Evolutionary conservation across 139 green algal species (phyloP).

Genomic region (Picochlorum costavermella): DNA sequence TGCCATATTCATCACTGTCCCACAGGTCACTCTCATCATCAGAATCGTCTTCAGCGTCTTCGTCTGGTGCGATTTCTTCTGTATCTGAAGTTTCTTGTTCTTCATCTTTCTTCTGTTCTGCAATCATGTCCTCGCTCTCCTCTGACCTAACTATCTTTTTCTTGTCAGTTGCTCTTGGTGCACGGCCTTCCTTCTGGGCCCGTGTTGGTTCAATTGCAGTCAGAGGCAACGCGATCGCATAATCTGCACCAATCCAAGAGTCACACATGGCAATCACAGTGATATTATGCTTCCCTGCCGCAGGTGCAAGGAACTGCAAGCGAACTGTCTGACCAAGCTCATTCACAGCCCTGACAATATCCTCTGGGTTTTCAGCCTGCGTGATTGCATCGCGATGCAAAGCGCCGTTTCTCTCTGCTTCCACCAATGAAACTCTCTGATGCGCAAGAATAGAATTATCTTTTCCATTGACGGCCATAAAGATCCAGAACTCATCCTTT

Average conservation of each 20-base stretch:
- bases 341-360: not conserved
- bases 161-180: conserved; percentile 1
- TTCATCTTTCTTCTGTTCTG: conserved; percentile 8
- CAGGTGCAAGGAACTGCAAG: conserved; percentile 51
- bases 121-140: conserved; percentile 14
- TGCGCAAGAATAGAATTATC: conserved; percentile 41
- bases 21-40: conserved; percentile 30
- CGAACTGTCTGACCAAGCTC: conserved; percentile 54
- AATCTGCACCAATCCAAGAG: conserved; percentile 75
- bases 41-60: conserved; percentile 9
- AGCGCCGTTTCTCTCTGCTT: conserved; percentile 57
- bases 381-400: conserved; percentile 7
- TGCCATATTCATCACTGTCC: conserved; percentile 39
- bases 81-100: conserved; percentile 14
- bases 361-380: not conserved
- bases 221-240: conserved; percentile 44
- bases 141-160: conserved; percentile 17
- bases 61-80: conserved; percentile 3
- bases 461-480: conserved; percentile 53
- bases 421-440: conserved; percentile 15
- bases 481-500: conserved; percentile 62
- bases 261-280: conserved; percentile 66
- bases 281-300: conserved; percentile 59
- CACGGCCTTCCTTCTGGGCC: conserved; percentile 35
- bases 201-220: conserved; percentile 25